phyloP scores from a whole-genome alignment of 1,139 yeast genomes.

The Zygoascus sp. region DNA sequence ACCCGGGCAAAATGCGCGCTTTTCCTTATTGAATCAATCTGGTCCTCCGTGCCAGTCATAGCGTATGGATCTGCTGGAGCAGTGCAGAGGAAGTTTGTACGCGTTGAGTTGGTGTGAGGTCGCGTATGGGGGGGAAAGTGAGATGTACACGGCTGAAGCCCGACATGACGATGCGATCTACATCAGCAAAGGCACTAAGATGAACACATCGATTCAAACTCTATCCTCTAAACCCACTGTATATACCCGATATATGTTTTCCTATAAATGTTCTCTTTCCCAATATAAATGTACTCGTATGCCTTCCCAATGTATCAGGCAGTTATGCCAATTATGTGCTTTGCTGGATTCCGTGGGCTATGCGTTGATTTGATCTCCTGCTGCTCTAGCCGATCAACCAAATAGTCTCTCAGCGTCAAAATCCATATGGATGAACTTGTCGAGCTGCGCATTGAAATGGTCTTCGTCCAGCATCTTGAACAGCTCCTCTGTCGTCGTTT shows the following conservation, averaged over 20 bases:
- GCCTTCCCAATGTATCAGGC: too few relatives aligned
- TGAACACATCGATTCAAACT: too few relatives aligned
- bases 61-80: background rate
- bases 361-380: background rate
- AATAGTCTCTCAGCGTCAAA: background rate
- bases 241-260: too few relatives aligned
- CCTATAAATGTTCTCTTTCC: too few relatives aligned
- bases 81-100: background rate
- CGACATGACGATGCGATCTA: too few relatives aligned
- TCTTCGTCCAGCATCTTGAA: slow-evolving; percentile 5
- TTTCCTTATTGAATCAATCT: background rate
- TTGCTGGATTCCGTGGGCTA: background rate
- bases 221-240: too few relatives aligned
- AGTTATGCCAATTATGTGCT: too few relatives aligned
- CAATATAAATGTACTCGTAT: too few relatives aligned
- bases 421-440: slow-evolving; percentile 1
- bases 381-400: background rate
- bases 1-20: background rate
- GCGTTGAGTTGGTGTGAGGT: background rate
- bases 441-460: slow-evolving; percentile 2
- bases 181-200: too few relatives aligned
- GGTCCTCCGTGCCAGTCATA: background rate
- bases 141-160: too few relatives aligned
- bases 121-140: background rate
- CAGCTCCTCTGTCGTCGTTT: slow-evolving; percentile 3